phyloP scores from a whole-genome alignment of 495 filamentous ascomycete species.

The Bathelium albidoporum region DNA sequence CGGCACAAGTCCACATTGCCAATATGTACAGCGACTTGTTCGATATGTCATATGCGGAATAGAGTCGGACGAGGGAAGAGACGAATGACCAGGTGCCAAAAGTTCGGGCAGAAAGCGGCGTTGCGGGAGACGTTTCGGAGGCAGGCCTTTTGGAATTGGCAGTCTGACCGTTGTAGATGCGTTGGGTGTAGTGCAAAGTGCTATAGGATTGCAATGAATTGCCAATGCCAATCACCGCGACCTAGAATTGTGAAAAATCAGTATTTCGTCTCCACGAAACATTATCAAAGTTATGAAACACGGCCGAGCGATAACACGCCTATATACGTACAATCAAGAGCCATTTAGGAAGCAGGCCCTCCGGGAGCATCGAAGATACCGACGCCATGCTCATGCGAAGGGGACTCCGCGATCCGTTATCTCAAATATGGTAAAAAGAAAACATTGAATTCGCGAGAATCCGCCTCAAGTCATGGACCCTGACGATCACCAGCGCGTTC shows the following conservation, averaged over 20 bases:
- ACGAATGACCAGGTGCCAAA: constrained; percentile 91
- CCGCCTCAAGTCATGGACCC: too few relatives aligned
- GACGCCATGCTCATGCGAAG: constrained; percentile 12
- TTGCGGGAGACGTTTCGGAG: constrained; percentile 36
- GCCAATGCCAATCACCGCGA: constrained; percentile 63
- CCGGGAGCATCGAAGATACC: constrained; percentile 12
- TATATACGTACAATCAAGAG: constrained; percentile 22
- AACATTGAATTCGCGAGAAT: too few relatives aligned
- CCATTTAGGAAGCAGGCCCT: constrained; percentile 18
- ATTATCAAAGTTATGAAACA: too few relatives aligned
- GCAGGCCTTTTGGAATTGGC: constrained; percentile 31
- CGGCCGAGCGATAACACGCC: too few relatives aligned
- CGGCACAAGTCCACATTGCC: constrained; percentile 64
- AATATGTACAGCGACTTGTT: constrained; percentile 64
- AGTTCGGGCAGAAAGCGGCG: constrained; percentile 64
- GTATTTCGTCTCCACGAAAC: too few relatives aligned
- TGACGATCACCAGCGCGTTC: background rate
- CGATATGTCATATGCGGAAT: constrained; percentile 75
- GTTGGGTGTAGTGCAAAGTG: constrained; percentile 60
- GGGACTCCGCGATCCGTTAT: constrained; percentile 6
- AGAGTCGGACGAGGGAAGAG: constrained; percentile 62
- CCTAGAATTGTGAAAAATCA: too few relatives aligned
- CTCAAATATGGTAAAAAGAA: too few relatives aligned
- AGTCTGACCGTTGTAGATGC: constrained; percentile 59
- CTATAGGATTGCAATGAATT: constrained; percentile 75